phyloP scores from a whole-genome alignment of 2,329 filamentous ascomycete species.

The Hirsutella thompsonii region DNA sequence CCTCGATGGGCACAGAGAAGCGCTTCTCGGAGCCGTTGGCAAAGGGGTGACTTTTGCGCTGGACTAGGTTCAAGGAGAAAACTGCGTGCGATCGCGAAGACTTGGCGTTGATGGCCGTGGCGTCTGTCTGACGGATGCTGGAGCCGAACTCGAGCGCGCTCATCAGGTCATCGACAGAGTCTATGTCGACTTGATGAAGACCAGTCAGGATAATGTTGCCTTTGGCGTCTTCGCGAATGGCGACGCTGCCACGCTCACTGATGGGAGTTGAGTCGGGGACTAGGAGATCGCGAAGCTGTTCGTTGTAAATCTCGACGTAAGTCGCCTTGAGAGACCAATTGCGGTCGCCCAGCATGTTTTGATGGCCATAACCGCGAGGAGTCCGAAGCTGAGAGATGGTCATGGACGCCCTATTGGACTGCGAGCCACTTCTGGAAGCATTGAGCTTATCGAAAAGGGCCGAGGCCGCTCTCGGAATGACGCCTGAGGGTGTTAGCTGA shows the following conservation, averaged over 20 bases:
- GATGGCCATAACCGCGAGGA: conserved; percentile 54
- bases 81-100: conserved; percentile 96
- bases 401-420: conserved; percentile 31
- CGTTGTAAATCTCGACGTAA: conserved; percentile 97
- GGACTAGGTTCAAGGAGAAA: conserved; percentile 86
- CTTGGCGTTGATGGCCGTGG: conserved; percentile 93
- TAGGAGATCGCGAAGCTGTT: conserved; percentile 82
- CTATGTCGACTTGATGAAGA: conserved; percentile 75
- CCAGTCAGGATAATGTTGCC: conserved; percentile 91
- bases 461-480: conserved; percentile 84
- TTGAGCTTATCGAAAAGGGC: conserved; percentile 82
- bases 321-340: conserved; percentile 89
- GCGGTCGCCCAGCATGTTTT: conserved; percentile 47
- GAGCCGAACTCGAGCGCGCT: conserved; percentile 86
- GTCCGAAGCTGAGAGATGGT: conserved; percentile 69
- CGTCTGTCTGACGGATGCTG: conserved; percentile 87
- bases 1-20: conserved; percentile 74
- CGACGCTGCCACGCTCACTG: conserved; percentile 65
- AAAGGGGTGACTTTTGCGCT: conserved; percentile 55
- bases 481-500: conserved; percentile 41
- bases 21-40: conserved; percentile 61
- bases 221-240: conserved; percentile 86
- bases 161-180: conserved; percentile 83
- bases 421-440: conserved; percentile 36
- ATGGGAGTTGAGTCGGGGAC: conserved; percentile 59